Evolutionary conservation across 306 rosid genomes (phyloP).

Genomic region (Cajanus cajan): DNA sequence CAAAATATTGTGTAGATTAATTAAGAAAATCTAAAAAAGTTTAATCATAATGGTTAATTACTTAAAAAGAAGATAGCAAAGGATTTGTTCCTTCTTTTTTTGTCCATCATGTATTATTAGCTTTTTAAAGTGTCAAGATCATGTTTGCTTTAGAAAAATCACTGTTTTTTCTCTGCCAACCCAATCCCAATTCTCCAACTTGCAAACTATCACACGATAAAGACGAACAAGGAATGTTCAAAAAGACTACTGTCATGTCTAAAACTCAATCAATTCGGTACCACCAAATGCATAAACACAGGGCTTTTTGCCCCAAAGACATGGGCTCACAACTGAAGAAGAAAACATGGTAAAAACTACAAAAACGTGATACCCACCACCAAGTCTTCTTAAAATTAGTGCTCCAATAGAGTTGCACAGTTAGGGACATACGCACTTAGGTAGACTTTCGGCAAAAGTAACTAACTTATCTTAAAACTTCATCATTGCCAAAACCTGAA

Average conservation of each 20-base stretch:
- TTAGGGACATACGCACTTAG: neutral
- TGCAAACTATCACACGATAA: neutral
- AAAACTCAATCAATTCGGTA: neutral
- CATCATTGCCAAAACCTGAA: neutral
- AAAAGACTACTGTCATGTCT: slow-evolving; percentile 22
- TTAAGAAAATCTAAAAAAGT: neutral
- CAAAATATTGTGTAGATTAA: neutral
- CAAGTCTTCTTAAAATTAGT: neutral
- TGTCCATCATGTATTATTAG: neutral
- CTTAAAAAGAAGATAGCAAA: neutral
- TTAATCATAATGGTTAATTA: neutral
- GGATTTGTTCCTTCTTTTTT: neutral
- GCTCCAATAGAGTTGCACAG: neutral
- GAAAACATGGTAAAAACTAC: neutral
- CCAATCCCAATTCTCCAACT: neutral
- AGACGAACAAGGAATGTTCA: slow-evolving; percentile 24
- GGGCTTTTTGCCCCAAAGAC: neutral
- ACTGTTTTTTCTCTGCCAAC: slow-evolving; percentile 1
- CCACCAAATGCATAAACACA: neutral
- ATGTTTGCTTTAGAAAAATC: slow-evolving; percentile 8
- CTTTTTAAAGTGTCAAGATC: neutral
- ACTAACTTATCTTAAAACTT: neutral
- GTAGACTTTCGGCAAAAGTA: slow-evolving; percentile 24
- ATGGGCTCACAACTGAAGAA: neutral
- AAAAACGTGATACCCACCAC: slow-evolving; percentile 5